Conservation (phyloP, 78 protist species). For the Guillardia theta region DNA sequence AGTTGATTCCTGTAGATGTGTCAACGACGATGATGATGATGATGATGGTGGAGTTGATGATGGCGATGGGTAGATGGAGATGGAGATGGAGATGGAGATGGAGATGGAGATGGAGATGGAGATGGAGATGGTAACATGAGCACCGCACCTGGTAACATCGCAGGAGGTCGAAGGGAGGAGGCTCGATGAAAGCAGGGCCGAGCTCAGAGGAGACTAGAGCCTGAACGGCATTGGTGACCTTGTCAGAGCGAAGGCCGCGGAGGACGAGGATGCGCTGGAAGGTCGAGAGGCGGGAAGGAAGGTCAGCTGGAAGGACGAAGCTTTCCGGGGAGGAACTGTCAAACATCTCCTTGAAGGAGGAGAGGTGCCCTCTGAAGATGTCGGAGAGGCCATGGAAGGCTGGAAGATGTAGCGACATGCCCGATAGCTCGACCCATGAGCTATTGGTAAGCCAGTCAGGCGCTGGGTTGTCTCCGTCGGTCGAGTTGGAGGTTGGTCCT, state of each 20-base stretch:
- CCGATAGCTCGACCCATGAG: conserved; percentile 71
- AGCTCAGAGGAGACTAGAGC: conserved; percentile 42
- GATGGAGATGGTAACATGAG: too few species aligned
- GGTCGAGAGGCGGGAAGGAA: background rate
- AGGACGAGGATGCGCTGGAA: conserved; percentile 57
- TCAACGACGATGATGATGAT: too few species aligned
- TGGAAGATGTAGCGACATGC: conserved; percentile 47
- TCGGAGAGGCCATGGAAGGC: conserved; percentile 53
- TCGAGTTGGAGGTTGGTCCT: conserved; percentile 46
- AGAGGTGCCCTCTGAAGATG: background rate
- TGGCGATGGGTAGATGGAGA: too few species aligned
- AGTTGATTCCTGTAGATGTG: too few species aligned
- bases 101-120: too few species aligned
- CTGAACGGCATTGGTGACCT: conserved; percentile 61
- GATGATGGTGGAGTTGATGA: too few species aligned
- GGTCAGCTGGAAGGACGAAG: conserved; percentile 45
- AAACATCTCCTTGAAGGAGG: conserved; percentile 40
- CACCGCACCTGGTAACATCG: conserved; percentile 12
- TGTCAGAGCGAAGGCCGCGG: conserved; percentile 72
- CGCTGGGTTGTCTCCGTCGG: conserved; percentile 58
- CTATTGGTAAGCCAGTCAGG: conserved; percentile 66
- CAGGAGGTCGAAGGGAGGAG: conserved; percentile 78
- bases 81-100: too few species aligned
- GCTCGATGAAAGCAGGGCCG: conserved; percentile 70
- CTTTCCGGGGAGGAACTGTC: conserved; percentile 52